Evolutionary conservation across 306 rosid species (phyloP), one percentile per base, ranked within the genome.

Genomic region (Luffa acutangula): DNA sequence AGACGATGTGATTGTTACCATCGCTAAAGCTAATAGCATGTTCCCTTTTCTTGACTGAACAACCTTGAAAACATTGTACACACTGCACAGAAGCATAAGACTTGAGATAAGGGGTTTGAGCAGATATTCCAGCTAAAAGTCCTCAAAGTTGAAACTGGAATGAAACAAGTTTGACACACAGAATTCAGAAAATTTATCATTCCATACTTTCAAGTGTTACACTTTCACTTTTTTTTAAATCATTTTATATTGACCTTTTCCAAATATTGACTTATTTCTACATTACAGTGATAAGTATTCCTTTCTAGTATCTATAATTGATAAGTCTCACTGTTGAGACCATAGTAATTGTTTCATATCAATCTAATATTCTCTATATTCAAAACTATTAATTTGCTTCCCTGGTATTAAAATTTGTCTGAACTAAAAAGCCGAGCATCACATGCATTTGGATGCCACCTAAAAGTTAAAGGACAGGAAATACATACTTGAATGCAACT

Each of bases 11-110:
- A 31, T 73, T 51, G 41, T 81, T 90, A 96, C 99, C 99, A 96
- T 96, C 33, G 98, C 98, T 84, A 96, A 80, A 41, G 98, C 94
- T 81, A 81, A 88, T 33, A 89, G 85, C 93, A 91, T 88, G 89
- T 85, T 93, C 87, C 86, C 92, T 69, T 89, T 96, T 85, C 90
- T 89, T 49, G 93, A 78, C 84, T 88, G 89, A 86, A 96, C 97
- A 81, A 96, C 93, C 85, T 91, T 91, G 31, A 72, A 80, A 85
- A 90, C 97, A 82, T 90, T 96, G 78, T 18, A 65, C 75, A 90
- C 87, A 84, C 98, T 96, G 96, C 85, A 88, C 20, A 75, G 34
- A 84, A 75, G 67, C 79, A 86, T 62, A 81, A 83, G 66, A 86
- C n/a, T n/a, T 51, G 57, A n/a, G 31, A 48, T 33, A 25, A 41